phyloP scores from a whole-genome alignment of 2,329 filamentous ascomycete species.

The Penicillium nordicum region DNA sequence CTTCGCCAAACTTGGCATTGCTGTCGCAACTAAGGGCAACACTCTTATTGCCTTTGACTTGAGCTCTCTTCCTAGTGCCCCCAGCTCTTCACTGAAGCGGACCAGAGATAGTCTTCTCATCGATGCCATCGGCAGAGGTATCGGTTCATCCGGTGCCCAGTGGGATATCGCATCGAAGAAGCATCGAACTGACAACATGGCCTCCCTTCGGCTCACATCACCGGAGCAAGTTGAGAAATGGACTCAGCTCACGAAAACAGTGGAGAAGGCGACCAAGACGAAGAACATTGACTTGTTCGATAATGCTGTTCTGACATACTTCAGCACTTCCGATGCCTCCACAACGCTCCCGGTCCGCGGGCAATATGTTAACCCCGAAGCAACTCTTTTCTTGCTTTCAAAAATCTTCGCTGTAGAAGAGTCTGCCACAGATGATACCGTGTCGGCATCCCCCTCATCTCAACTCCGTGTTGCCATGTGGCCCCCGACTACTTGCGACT shows the following conservation, averaged over 20 bases:
- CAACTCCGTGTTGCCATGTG: conserved; percentile 36
- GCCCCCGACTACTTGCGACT: conserved; percentile 39
- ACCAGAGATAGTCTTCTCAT: conserved; percentile 41
- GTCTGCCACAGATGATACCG: conserved; percentile 19
- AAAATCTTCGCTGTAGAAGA: conserved; percentile 37
- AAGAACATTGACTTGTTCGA: conserved; percentile 36
- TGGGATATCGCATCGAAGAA: conserved; percentile 32
- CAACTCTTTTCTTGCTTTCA: conserved; percentile 37
- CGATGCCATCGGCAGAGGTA: conserved; percentile 43
- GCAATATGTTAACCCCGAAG: conserved; percentile 36
- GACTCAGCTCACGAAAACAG: conserved; percentile 30
- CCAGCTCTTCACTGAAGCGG: conserved; percentile 36
- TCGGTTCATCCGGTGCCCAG: conserved; percentile 31
- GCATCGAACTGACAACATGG: conserved; percentile 28
- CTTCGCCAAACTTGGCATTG: conserved; percentile 43
- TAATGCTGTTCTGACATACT: conserved; percentile 31
- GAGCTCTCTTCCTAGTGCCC: conserved; percentile 29
- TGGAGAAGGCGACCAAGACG: conserved; percentile 28
- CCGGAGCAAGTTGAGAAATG: conserved; percentile 34
- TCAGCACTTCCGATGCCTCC: conserved; percentile 20
- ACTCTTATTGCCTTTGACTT: conserved; percentile 47
- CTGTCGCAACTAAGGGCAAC: conserved; percentile 41
- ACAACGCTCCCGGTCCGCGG: conserved; percentile 24
- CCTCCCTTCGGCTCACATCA: conserved; percentile 32
- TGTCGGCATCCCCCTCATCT: conserved; percentile 25